A percentile compares a stretch with the other conserved stretches of the same genome.
phyloP scores from a whole-genome alignment of 2,329 filamentous ascomycete species.

The Ophiocordyceps camponoti-floridani region DNA sequence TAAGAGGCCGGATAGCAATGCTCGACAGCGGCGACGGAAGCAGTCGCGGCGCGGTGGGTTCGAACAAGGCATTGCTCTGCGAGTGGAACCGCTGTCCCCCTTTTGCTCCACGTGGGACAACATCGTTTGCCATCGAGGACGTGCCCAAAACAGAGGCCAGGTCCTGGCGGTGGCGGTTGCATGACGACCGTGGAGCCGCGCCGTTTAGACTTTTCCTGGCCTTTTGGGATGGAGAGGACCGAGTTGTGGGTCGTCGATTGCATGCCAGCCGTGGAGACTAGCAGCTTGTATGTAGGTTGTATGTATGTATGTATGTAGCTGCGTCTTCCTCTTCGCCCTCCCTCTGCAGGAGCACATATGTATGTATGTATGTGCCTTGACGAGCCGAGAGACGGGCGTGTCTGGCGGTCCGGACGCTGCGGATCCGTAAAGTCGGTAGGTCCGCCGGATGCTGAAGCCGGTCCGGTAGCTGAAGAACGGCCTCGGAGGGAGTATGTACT shows the following conservation, averaged over 20 bases:
- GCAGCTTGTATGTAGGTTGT: no score
- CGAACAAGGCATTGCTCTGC: not conserved
- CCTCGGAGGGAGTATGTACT: not conserved
- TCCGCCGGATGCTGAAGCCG: not conserved
- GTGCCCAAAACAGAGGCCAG: no score
- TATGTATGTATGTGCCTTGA: no score
- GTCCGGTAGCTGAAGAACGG: not conserved
- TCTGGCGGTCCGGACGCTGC: not conserved
- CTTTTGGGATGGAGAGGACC: not conserved
- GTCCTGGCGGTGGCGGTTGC: not conserved
- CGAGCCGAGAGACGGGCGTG: not conserved
- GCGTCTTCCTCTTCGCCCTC: not conserved
- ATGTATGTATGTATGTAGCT: no score
- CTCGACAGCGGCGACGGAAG: not conserved
- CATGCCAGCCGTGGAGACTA: not conserved
- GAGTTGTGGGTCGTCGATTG: not conserved
- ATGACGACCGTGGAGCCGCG: not conserved
- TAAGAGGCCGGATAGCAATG: not conserved
- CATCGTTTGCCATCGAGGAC: not conserved
- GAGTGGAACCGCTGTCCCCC: not conserved
- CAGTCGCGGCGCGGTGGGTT: not conserved
- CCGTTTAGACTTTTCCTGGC: not conserved
- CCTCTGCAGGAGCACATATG: not conserved
- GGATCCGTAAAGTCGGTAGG: not conserved
- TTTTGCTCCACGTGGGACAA: not conserved